Base-by-base conservation (phyloP, 2,329 filamentous ascomycete species). In the Phyllosticta capitalensis region DNA sequence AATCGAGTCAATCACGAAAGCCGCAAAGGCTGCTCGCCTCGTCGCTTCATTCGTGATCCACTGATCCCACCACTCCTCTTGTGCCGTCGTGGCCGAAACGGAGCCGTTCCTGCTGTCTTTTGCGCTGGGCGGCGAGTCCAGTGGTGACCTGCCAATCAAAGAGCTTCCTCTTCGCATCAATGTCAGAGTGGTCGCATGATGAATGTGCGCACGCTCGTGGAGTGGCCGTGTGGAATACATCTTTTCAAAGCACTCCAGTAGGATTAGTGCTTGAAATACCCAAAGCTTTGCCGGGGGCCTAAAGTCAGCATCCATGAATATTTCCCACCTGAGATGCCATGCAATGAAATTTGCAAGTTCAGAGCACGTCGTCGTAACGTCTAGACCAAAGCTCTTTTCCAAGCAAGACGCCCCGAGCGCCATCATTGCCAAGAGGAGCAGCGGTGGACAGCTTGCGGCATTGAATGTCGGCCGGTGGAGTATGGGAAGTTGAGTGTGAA, bases 31-130 rank as follows among this genome's bases (percentile, higher is more conserved):
- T 3, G 88, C 90, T 61, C 94, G 84, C 28, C 90, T 82, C 0
- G 92, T 97, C 1, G 92, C 89, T 71, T 99, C 94, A 55, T 91
- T 91, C 12, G 87, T 92, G 67, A 97, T 94, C 94, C 94, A 97
- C 66, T 90, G 86, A 66, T 91, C 89, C 94, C 94, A 99, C 79
- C 89, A 94, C 64, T 95, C 91, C 63, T 96, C 90, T 0, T 87
- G 83, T 9, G 58, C 49, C 64, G 89, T 85, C 21, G 83, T 84
- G 0, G 85, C 84, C 0, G 67, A 64, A 12, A 64, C 68, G 59
- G 73, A 75, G 22, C 69, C 69, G 60, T 73, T 72, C 60, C 79
- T 78, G 73, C 80, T 84, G 51, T 90, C 87, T 58, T 86, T 82
- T 49, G 82, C 78, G 64, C 86, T 89, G 0, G 90, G 88, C 1